These are phyloP conservation scores for Mortierella sp. DNA, from an alignment of 371 early-diverging fungal species.

Conservation along the genomic window DNA sequence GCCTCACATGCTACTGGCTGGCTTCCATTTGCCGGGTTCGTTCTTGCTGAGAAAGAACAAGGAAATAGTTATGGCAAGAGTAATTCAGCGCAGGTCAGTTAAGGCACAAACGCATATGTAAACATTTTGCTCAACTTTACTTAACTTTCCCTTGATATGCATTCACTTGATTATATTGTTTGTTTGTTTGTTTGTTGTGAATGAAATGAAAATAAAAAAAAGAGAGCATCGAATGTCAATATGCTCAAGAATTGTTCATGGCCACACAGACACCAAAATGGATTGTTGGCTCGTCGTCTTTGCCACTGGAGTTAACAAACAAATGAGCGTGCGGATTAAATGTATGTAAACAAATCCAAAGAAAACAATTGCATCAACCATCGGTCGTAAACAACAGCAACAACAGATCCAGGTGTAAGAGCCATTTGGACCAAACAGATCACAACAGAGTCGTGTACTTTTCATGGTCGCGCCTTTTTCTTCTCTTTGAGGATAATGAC, in stretches of 20 bases:
- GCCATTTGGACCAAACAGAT: no score
- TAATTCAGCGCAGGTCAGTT: neutral
- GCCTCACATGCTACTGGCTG: conserved; percentile 10
- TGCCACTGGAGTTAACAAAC: neutral
- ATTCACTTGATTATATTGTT: neutral
- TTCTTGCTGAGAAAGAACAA: neutral
- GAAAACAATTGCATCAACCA: neutral
- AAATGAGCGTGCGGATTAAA: neutral
- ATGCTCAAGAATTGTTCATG: neutral
- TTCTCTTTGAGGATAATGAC: no score
- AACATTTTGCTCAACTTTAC: neutral
- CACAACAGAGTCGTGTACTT: no score
- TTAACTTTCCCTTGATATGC: neutral
- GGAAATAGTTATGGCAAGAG: neutral
- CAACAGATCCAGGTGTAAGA: neutral
- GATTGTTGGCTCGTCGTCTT: neutral
- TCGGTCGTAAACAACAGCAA: neutral
- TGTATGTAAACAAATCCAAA: neutral
- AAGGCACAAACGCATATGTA: no score
- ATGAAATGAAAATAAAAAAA: neutral
- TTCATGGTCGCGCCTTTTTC: no score
- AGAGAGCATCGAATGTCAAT: neutral
- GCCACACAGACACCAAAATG: neutral
- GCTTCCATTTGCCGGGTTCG: neutral
- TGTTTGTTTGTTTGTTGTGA: neutral